These are phyloP conservation scores for Sophora flavescens DNA, from an alignment of 306 rosid species.

Conservation along the genomic window DNA sequence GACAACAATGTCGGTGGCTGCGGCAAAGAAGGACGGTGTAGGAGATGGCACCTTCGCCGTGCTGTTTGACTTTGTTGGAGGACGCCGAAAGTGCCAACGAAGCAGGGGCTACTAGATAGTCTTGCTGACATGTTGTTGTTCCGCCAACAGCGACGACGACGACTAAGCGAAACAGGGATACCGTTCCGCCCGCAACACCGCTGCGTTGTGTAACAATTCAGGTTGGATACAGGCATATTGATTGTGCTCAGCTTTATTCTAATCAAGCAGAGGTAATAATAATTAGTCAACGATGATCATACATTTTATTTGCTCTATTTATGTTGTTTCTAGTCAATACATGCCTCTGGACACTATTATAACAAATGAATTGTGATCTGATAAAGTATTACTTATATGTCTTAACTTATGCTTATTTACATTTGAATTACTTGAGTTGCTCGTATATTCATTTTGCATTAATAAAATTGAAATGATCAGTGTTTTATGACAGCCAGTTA, in stretches of 20 bases:
- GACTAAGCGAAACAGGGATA: too few relatives aligned
- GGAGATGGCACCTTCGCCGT: too few relatives aligned
- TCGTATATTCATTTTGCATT: not conserved
- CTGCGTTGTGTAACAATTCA: slow-evolving; percentile 42
- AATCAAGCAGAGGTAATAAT: slow-evolving; percentile 70
- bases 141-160: too few relatives aligned
- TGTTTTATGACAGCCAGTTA: not conserved
- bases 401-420: not conserved
- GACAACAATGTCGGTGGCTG: too few relatives aligned
- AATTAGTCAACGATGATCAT: not conserved
- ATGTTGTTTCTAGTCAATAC: not conserved
- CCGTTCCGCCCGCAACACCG: too few relatives aligned
- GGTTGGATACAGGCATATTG: slow-evolving; percentile 74
- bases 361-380: not conserved
- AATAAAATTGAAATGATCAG: not conserved
- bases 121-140: too few relatives aligned
- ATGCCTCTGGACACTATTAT: not conserved
- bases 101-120: too few relatives aligned
- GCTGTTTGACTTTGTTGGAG: too few relatives aligned
- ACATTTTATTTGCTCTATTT: not conserved
- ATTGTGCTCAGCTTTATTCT: slow-evolving; percentile 64
- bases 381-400: not conserved
- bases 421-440: not conserved
- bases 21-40: too few relatives aligned
- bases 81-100: too few relatives aligned